Conservation (phyloP, 1,139 yeast species). For the Taphrina sp. region DNA sequence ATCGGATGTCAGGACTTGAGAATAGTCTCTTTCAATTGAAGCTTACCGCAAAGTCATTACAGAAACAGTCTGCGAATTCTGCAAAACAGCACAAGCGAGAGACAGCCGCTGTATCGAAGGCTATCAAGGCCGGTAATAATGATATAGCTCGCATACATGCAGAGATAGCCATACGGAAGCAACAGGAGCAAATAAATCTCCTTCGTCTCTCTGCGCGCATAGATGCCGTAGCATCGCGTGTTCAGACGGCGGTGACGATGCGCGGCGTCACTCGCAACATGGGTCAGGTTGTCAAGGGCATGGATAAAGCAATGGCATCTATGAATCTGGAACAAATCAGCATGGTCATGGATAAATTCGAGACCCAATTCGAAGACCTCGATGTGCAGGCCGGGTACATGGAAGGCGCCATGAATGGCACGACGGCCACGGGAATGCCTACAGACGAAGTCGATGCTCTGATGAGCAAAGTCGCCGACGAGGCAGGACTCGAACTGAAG, state of each 20-base stretch:
- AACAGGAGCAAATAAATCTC: conserved; percentile 79
- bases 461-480: conserved; percentile 94
- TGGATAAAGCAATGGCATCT: conserved; percentile 93
- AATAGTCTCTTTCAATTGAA: conserved; percentile 51
- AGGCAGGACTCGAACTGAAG: conserved; percentile 90
- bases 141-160: conserved; percentile 95
- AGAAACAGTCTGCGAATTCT: conserved; percentile 84
- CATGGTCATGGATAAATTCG: conserved; percentile 95
- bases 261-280: conserved; percentile 88
- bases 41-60: conserved; percentile 84
- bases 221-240: conserved; percentile 93
- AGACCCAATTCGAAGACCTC: conserved; percentile 89
- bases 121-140: conserved; percentile 77
- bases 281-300: conserved; percentile 88
- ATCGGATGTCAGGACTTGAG: conserved; percentile 29
- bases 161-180: conserved; percentile 89
- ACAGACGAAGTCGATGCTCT: conserved; percentile 93
- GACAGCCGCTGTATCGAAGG: conserved; percentile 86
- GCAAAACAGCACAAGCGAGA: conserved; percentile 87
- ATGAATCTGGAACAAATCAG: conserved; percentile 94
- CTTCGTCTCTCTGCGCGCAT: conserved; percentile 81
- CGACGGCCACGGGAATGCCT: conserved; percentile 85
- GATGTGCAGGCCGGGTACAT: conserved; percentile 93
- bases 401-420: conserved; percentile 52
- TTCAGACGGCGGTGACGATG: conserved; percentile 98